Evolutionary conservation across 257 asterid species (phyloP), one percentile per base, ranked within the genome.

Genomic region (Solanum bulbocastanum): DNA sequence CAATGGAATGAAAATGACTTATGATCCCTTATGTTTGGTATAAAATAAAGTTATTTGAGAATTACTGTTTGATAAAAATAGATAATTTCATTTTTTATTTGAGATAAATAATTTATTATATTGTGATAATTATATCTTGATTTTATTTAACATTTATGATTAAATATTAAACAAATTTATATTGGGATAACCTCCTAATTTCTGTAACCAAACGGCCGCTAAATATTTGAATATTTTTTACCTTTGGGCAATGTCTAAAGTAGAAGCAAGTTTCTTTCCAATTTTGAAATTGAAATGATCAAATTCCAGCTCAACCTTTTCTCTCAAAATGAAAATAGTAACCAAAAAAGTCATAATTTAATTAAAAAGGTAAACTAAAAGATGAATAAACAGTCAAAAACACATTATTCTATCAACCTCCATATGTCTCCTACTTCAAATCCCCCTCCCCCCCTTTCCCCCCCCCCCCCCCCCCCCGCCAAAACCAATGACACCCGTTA

Each of bases 401-500:
- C 87, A 85, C 56, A 85, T 85, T 40, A 85, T 85, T 68, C 32
- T 52, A 16, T 85, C 87, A 85, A 85, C 87, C 87, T 66, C 87
- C 22, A 22, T 33, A 65, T 85, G 87, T 85, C 42, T 44, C 87
- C 42, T 46, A 0, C 15, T 62, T 27, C 42, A 30, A n/a, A 30
- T 9, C 1, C 27, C 5, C 62, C 16, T 30, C n/a, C 6, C 27
- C 11, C 10, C 12, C 14, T 4, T 0, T 0, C 7, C 15, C 1
- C 2, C 25, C 6, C 52, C 10, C 52, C 16, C 18, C 33, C 33
- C 33, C 37, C 30, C 35, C 12, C 8, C 40, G 30, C 9, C 86
- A 83, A 46, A 83, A 36, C 86, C 6, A 69, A 30, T 7, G 12
- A n/a, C 40, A 27, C 60, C 23, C 46, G 1, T 30, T 1, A 30